A percentile compares a stretch with the other conserved stretches of the same genome.
These are phyloP conservation scores for Symbiotaphrina buchneri DNA, from an alignment of 495 filamentous ascomycete species.

Conservation along the genomic window DNA sequence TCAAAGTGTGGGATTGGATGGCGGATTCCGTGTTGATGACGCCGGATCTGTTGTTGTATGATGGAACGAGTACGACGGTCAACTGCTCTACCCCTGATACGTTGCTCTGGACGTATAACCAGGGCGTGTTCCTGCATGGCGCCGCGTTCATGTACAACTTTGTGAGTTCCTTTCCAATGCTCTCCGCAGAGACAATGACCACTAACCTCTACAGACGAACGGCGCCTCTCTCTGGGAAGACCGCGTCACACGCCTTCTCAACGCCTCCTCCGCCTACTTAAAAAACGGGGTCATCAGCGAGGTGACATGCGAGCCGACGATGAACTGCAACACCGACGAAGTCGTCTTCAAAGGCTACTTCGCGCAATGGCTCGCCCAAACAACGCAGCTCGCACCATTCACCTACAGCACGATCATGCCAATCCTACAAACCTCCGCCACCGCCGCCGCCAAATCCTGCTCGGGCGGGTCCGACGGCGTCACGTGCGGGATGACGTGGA, in stretches of 20 bases:
- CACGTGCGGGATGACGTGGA: conserved; percentile 28
- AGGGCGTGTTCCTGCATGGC: conserved; percentile 50
- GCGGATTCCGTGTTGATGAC: conserved; percentile 27
- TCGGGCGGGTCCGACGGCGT: conserved; percentile 24
- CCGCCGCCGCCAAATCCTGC: conserved; percentile 38
- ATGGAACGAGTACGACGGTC: conserved; percentile 33
- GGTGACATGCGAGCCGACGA: conserved; percentile 41
- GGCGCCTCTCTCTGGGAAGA: conserved; percentile 28
- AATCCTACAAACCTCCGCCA: conserved; percentile 27
- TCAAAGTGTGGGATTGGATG: conserved; percentile 51
- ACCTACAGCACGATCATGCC: conserved; percentile 30
- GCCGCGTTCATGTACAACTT: conserved; percentile 60
- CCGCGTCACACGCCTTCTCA: conserved; percentile 30
- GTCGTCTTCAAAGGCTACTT: conserved; percentile 57
- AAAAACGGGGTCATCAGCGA: conserved; percentile 32
- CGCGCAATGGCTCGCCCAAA: conserved; percentile 42
- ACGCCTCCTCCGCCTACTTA: conserved; percentile 30
- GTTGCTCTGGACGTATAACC: conserved; percentile 58
- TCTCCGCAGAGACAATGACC: background rate
- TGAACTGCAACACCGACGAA: conserved; percentile 48
- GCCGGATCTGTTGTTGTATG: conserved; percentile 32
- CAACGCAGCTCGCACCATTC: conserved; percentile 41
- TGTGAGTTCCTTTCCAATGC: conserved; percentile 13
- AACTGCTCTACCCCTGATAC: conserved; percentile 36
- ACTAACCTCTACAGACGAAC: conserved; percentile 13